Evolutionary conservation across 495 filamentous ascomycete species (phyloP), one percentile per base, ranked within the genome.

Genomic region (Aspergillus nidulans): DNA sequence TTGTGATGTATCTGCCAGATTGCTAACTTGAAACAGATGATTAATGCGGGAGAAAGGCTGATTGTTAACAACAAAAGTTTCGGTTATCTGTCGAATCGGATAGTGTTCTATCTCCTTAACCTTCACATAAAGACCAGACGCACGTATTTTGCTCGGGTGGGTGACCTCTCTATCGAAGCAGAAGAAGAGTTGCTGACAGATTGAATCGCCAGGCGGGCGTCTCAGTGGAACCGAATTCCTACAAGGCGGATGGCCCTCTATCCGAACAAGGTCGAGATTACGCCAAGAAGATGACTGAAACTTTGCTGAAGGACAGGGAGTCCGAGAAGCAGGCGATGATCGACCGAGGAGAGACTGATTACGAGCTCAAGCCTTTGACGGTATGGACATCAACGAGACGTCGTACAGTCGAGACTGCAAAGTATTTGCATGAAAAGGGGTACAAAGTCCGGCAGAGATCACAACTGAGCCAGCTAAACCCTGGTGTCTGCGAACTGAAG

Each of bases 21-120:
- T 6, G 47, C 43, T 49, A 25, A 38, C n/a, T 25, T 42, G 25
- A 15, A 5, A 8, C 24, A 84, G 82, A 96, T 99, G 91, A 95
- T 96, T 60, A 97, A 99, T 63, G 95, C 95, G 7, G 95, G 95
- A n/a, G 85, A 95, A 68, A 76, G 85, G 43, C 82, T 97, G 52
- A 85, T 89, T 53, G 89, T 96, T 61, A 99, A 97, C 75, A 96
- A 97, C 59, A 88, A 91, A 64, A 88, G 84, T 62, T 97, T 97
- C 69, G 91, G 90, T 25, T 99, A 97, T 67, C 81, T 99, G 28
- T 92, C 90, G 16, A 89, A 97, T 65, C 82, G 94, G 39, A 97
- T 99, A 52, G 92, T 99, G 38, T 97, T 97, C 70, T 99, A 97
- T 67, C 80, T 99, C 36, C 86, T 96, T 56, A 99, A 99, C 66